These are phyloP conservation scores for Tolypocladium inflatum DNA, from an alignment of 2,329 filamentous ascomycete species.

Conservation along the genomic window DNA sequence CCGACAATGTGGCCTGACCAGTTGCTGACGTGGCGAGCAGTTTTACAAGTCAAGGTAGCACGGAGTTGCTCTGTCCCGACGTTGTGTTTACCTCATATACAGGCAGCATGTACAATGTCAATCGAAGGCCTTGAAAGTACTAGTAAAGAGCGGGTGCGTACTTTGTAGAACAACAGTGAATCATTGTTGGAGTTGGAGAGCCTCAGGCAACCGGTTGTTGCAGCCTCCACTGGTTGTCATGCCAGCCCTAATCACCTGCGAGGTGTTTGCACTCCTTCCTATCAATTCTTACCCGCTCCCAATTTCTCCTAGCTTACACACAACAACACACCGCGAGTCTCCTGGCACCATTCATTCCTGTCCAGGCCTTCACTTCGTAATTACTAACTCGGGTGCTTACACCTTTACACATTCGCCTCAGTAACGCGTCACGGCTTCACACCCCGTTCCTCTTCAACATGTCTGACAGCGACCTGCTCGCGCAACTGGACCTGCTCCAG, in stretches of 20 bases:
- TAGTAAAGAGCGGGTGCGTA: too few species aligned
- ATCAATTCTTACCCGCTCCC: not conserved
- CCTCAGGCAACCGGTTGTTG: not conserved
- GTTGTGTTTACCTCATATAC: not conserved
- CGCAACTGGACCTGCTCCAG: conserved; percentile 7
- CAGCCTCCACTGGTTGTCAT: not conserved
- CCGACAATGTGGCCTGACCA: not conserved
- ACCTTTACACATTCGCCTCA: not conserved
- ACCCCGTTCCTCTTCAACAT: not conserved
- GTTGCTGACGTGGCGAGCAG: conserved; percentile 17
- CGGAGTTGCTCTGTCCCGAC: not conserved
- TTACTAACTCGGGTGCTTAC: too few species aligned
- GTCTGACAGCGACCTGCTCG: conserved; percentile 4
- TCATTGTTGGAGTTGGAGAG: not conserved
- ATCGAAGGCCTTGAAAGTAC: not conserved
- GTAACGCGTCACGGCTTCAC: not conserved
- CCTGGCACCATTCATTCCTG: not conserved
- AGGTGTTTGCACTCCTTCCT: not conserved
- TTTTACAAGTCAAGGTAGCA: conserved; percentile 26
- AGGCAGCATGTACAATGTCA: not conserved
- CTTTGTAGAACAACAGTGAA: too few species aligned
- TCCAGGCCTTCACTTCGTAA: not conserved
- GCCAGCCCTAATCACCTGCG: not conserved
- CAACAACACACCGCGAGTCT: not conserved
- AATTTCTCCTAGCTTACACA: not conserved